phyloP scores from a whole-genome alignment of 83 land plant species.

The Diphasiastrum complanatum region DNA sequence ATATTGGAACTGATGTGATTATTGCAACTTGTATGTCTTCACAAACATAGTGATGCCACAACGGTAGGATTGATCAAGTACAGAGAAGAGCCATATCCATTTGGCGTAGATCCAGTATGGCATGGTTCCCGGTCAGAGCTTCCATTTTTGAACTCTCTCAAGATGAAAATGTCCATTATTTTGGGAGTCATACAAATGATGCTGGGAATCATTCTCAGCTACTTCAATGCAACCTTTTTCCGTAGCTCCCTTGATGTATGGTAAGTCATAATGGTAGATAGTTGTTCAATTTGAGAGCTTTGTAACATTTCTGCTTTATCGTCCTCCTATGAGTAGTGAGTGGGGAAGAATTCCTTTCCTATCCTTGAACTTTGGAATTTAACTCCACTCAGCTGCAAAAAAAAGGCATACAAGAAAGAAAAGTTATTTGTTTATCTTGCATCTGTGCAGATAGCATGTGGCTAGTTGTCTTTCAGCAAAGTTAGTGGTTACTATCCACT shows the following conservation, averaged over 20 bases:
- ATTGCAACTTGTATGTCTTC: too few species aligned
- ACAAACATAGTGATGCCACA: slow-evolving; percentile 1
- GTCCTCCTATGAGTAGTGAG: too few species aligned
- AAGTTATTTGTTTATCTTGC: too few species aligned
- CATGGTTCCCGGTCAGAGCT: slow-evolving; percentile 86
- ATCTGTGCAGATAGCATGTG: too few species aligned
- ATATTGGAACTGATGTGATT: too few species aligned
- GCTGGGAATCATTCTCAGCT: slow-evolving; percentile 81
- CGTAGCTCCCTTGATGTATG: slow-evolving; percentile 57
- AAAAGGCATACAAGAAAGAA: too few species aligned
- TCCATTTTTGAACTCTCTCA: slow-evolving; percentile 87
- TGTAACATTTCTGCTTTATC: too few species aligned
- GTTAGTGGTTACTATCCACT: too few species aligned
- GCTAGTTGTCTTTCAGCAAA: too few species aligned
- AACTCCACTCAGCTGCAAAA: too few species aligned
- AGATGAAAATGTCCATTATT: slow-evolving; percentile 98
- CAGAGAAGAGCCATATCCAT: slow-evolving; percentile 56
- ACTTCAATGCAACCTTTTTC: slow-evolving; percentile 79
- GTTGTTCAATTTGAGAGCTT: not conserved
- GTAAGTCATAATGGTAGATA: slow-evolving; percentile 35
- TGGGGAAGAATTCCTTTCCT: too few species aligned
- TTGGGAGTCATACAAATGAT: slow-evolving; percentile 95
- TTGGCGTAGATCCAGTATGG: slow-evolving; percentile 96
- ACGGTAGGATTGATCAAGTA: slow-evolving; percentile 50
- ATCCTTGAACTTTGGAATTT: too few species aligned